Conservation (phyloP, 805 yeast genomes). For the Pichia rugopelliculosa region DNA sequence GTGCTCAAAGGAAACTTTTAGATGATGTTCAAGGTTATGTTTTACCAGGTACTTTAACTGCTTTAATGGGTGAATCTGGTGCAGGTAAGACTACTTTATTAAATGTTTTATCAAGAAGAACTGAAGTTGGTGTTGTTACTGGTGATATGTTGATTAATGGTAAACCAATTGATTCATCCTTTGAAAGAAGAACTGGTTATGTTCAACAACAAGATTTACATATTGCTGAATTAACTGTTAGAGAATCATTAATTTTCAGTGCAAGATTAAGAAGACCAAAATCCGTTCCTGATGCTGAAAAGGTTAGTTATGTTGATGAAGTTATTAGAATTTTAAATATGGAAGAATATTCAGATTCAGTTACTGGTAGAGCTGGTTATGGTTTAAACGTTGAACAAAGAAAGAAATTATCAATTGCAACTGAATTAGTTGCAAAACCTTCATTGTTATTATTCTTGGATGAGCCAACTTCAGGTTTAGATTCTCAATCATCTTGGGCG, state of each 20-base stretch:
- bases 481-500: constrained; percentile 54
- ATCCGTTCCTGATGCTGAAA: constrained; percentile 34
- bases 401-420: constrained; percentile 47
- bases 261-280: constrained; percentile 42
- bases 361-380: constrained; percentile 38
- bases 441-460: constrained; percentile 45
- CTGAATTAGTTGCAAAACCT: constrained; percentile 50
- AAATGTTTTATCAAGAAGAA: constrained; percentile 45
- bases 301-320: constrained; percentile 36
- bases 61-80: constrained; percentile 59
- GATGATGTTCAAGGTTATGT: constrained; percentile 38
- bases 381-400: constrained; percentile 51
- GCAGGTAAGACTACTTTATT: constrained; percentile 57
- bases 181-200: constrained; percentile 48
- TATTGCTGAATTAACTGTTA: constrained; percentile 42
- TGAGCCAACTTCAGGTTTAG: constrained; percentile 57
- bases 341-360: constrained; percentile 45
- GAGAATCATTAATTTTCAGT: constrained; percentile 42
- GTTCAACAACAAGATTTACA: constrained; percentile 53
- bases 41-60: constrained; percentile 50
- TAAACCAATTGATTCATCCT: constrained; percentile 37
- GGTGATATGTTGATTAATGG: constrained; percentile 54
- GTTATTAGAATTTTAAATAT: constrained; percentile 34
- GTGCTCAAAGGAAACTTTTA: constrained; percentile 34
- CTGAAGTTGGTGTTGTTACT: constrained; percentile 44